Base-by-base conservation (phyloP, 305 asterid genomes). In the Fraxinus baroniana region DNA sequence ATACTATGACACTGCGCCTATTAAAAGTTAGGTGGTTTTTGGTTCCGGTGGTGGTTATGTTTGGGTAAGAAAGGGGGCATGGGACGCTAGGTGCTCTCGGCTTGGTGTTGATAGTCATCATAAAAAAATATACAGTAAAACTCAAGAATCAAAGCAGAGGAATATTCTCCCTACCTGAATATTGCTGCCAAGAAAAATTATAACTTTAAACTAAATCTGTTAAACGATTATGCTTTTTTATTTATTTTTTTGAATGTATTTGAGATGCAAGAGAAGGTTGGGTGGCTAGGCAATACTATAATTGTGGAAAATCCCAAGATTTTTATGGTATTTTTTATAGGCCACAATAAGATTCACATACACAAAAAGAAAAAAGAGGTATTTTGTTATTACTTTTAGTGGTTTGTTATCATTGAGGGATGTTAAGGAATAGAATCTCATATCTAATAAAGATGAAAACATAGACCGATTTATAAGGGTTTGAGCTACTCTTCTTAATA, bases 201-300 rank as follows among this genome's bases (percentile, higher is more conserved):
- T 8, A 24, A 4, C 35, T 7, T 64, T 24, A 4, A 8, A 62
- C 24, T 18, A 62, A 62, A 62, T 62, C 30, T 18, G 26, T 60
- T 62, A 8, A 24, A 60, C 4, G 22, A 20, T 60, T 1, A 18
- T 55, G 66, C 10, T 57, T n/a, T 18, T n/a, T 57, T 1, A 26
- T 1, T 55, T 17, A 0, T 3, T 18, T 18, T 4, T 18, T 55
- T 10, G 5, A 12, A 73, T 79, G 39, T 74, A 30, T 57, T 74
- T 79, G 78, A 49, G 26, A 33, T 64, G 78, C 76, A 66, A 80
- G 33, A 32, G 8, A 39, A 41, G 73, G 3, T 41, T 36, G n/a
- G 76, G 46, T 79, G 41, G 30, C 81, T 80, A 35, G 37, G 41
- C 62, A 75, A 44, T 80, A 33, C 37, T 41, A 28, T 24, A n/a